Percentiles rank a stretch among this genome's conserved stretches.
These are phyloP conservation scores for Cryptococcus neoformans DNA, from an alignment of 1,284 basidiomycete species.

Conservation along the genomic window DNA sequence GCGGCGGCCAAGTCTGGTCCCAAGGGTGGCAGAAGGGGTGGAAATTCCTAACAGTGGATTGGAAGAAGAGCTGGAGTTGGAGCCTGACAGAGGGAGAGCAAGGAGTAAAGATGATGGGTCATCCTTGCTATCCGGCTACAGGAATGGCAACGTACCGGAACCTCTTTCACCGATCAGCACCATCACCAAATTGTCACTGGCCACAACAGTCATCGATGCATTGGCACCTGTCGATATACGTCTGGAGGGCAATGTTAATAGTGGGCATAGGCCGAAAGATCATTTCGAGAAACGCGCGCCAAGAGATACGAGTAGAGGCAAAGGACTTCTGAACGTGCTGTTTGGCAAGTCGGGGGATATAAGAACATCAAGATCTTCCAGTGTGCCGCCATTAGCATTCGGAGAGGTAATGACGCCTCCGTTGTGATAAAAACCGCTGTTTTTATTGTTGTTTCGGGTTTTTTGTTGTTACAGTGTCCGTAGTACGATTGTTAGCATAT, in stretches of 20 bases:
- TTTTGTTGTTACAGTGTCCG: neutral
- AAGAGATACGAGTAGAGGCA: constrained; percentile 1
- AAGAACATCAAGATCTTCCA: neutral
- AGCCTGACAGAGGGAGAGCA: constrained; percentile 13
- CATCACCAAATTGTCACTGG: neutral
- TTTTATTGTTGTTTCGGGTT: neutral
- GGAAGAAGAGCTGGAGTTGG: constrained; percentile 16
- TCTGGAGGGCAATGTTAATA: neutral
- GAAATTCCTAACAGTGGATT: too few species aligned
- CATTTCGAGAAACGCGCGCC: neutral
- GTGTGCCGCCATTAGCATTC: neutral
- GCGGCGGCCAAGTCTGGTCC: constrained; percentile 7
- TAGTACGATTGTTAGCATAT: neutral
- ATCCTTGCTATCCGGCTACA: neutral
- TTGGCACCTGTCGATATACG: neutral
- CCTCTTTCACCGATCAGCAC: neutral
- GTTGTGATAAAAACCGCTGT: neutral
- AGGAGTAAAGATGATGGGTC: constrained; percentile 20
- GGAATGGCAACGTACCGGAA: neutral
- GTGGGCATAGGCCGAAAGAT: too few species aligned
- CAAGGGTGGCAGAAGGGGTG: constrained; percentile 9
- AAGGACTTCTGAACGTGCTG: constrained; percentile 2
- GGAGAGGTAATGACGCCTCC: neutral
- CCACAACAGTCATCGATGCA: neutral
- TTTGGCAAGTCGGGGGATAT: constrained; percentile 1